phyloP scores from a whole-genome alignment of 106 monocot species.

The Acanthochlamys bracteata region DNA sequence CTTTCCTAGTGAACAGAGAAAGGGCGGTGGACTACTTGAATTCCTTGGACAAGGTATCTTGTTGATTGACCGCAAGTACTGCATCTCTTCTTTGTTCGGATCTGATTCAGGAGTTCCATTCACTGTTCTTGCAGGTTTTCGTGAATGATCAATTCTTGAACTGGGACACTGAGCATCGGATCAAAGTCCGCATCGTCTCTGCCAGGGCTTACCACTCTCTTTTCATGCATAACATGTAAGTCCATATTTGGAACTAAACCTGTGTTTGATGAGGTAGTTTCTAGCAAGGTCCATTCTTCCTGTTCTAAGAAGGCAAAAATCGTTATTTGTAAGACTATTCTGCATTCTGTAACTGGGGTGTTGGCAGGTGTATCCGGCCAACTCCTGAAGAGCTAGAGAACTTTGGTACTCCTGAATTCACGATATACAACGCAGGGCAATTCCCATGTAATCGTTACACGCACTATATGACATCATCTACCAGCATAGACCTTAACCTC shows the following conservation, averaged over 20 bases:
- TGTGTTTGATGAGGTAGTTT: slow-evolving; percentile 2
- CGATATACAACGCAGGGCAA: slow-evolving; percentile 89
- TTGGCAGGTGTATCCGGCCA: slow-evolving; percentile 89
- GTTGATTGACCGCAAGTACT: too few species aligned
- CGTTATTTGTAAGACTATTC: too few species aligned
- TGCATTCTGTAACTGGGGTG: slow-evolving; percentile 21
- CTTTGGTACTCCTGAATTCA: slow-evolving; percentile 93
- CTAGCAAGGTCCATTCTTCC: slow-evolving; percentile 6
- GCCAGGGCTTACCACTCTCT: slow-evolving; percentile 97
- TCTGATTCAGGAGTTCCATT: too few species aligned
- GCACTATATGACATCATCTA: slow-evolving; percentile 99
- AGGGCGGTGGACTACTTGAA: slow-evolving; percentile 97
- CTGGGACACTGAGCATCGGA: slow-evolving; percentile 83
- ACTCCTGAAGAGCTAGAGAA: slow-evolving; percentile 91
- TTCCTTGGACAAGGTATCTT: slow-evolving; percentile 83
- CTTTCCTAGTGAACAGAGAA: slow-evolving; percentile 92
- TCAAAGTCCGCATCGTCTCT: slow-evolving; percentile 94
- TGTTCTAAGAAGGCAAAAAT: too few species aligned
- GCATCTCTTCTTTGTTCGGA: too few species aligned
- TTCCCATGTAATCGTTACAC: slow-evolving; percentile 99
- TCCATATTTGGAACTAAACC: not conserved
- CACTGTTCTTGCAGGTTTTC: slow-evolving; percentile 44
- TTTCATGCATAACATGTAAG: slow-evolving; percentile 99
- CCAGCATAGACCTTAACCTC: slow-evolving; percentile 88
- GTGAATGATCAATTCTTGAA: slow-evolving; percentile 99